Evolutionary conservation across 2,329 filamentous ascomycete genomes (phyloP), one percentile per base, ranked within the genome.

Genomic region (Diaporthe vexans): DNA sequence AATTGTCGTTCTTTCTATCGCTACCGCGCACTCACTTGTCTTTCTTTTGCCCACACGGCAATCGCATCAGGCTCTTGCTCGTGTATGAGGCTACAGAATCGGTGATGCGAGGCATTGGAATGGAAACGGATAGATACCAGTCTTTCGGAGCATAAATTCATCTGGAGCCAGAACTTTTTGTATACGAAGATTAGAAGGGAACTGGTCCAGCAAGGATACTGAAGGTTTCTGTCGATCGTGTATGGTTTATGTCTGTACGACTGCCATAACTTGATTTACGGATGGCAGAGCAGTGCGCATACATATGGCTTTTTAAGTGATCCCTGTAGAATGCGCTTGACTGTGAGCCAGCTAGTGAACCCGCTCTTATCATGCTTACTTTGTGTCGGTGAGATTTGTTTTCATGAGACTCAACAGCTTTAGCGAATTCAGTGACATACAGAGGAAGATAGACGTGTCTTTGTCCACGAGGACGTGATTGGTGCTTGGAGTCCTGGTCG

Each of bases 91-190:
- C 29, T n/a, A 48, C 21, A 40, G 24, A 21, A 65, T 26, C 6
- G 46, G 72, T 68, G 37, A 33, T 24, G 13, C 15, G 40, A 29
- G 24, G 58, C 21, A 24, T 11, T 6, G 37, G 37, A 54, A 26
- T 71, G 51, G 37, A 63, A 63, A 72, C 37, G 40, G 40, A 61
- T 71, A 61, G 56, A 67, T 74, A 72, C 65, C 65, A 57, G 59
- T 29, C 56, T 63, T 70, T 58, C 29, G 43, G 57, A 43, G 15
- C 24, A 15, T 37, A 52, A 26, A 6, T n/a, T 4, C 37, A 40
- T 35, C 57, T 63, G 43, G 54, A 46, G 46, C 43, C 17, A 58
- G n/a, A n/a, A 26, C 40, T 11, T 17, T 72, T 63, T 33, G 57
- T 40, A 37, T 59, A 59, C 24, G 33, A 24, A 19, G 40, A 15